Base-by-base conservation (phyloP, 345 rosid species). In the Stellera chamaejasme region DNA sequence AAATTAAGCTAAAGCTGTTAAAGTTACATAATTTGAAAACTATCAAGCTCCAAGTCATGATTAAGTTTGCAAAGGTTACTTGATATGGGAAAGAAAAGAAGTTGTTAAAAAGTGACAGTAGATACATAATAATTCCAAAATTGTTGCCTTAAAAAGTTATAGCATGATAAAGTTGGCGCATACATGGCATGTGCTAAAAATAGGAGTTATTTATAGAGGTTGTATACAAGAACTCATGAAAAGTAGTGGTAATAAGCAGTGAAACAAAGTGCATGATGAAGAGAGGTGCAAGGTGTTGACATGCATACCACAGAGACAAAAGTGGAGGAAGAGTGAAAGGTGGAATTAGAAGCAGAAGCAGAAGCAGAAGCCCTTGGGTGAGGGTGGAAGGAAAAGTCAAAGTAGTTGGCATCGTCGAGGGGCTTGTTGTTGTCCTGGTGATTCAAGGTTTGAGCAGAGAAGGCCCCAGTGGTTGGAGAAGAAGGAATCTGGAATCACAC, bases 401-500 rank as follows among this genome's bases (percentile, higher is more conserved):
- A 66, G 71, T 49, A 72, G 58, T 19, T 60, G 49, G 62, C 73
- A 13, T 75, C 69, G 63, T 74, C 84, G 23, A 19, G 1, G 23
- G 23, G 23, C 46, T 63, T 47, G 58, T 73, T 79, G 27, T 32
- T 64, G 56, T 48, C 49, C 52, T 62, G 74, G 39, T 58, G 62
- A 67, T 73, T 68, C 51, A 72, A 58, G 28, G 48, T 68, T 58
- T 73, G 78, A 62, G 70, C 74, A 28, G 70, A 60, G 6, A 80
- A 72, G 58, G 85, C 71, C 52, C 96, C 96, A 11, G 92, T 81
- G 1, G 96, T 85, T 45, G 98, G 98, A 50, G 98, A 87, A 42
- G 82, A 73, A 15, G 83, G 69, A 67, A 77, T 66, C 98, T 91
- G 67, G 28, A 70, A 43, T 39, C 28, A 44, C 39, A 56, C 55